Percentiles rank a stretch among this genome's conserved stretches.
phyloP scores from a whole-genome alignment of 2,329 filamentous ascomycete genomes.

The Orbilia blumenaviensis region DNA sequence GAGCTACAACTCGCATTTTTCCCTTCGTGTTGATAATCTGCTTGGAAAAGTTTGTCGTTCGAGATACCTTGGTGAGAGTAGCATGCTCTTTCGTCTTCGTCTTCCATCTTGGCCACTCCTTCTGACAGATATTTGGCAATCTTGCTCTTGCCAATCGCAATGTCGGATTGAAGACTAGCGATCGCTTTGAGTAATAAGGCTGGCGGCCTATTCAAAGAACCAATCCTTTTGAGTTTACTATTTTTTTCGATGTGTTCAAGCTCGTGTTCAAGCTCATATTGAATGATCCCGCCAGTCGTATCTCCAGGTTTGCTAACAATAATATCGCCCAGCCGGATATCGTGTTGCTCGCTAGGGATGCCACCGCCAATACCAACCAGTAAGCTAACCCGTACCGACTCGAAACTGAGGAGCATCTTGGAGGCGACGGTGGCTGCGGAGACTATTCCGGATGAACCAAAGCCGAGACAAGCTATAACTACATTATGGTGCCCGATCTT shows the following conservation, averaged over 20 bases:
- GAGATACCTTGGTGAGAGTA: no score
- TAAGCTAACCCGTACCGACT: constrained; percentile 57
- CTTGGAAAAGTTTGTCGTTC: no score
- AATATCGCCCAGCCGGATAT: constrained; percentile 61
- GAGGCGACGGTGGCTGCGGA: constrained; percentile 58
- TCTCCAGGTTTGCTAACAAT: constrained; percentile 57
- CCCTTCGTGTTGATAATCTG: not conserved
- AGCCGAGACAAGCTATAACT: constrained; percentile 58
- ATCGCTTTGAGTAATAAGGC: not conserved
- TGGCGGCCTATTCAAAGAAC: no score
- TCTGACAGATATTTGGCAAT: not conserved
- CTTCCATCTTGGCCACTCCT: not conserved
- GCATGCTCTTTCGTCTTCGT: no score
- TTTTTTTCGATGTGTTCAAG: no score
- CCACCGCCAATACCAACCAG: constrained; percentile 58
- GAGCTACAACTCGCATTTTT: no score
- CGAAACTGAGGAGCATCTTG: constrained; percentile 58
- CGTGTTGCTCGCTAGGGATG: constrained; percentile 55
- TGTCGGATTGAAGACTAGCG: not conserved
- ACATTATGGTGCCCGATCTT: constrained; percentile 59
- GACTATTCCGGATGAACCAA: constrained; percentile 41
- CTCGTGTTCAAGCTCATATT: constrained; percentile 59
- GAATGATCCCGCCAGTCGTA: constrained; percentile 57
- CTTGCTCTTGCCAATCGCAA: no score
- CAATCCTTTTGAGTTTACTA: not conserved